phyloP scores from a whole-genome alignment of 306 rosid species.

The Castanospermum australe region DNA sequence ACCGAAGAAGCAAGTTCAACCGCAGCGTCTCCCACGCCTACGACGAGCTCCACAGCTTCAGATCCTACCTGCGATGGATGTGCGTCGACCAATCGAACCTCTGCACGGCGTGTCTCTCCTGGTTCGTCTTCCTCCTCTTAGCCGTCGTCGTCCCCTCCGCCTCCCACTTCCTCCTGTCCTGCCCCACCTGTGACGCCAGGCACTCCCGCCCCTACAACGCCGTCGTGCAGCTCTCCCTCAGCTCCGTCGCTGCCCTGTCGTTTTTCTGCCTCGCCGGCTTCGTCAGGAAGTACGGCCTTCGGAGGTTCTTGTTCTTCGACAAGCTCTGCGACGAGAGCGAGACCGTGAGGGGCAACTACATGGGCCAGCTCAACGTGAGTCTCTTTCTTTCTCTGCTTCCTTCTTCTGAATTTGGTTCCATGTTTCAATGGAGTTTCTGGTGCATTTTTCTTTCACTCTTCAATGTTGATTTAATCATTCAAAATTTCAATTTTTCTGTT shows the following conservation, averaged over 20 bases:
- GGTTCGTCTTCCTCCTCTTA: constrained; percentile 66
- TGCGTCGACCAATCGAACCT: constrained; percentile 82
- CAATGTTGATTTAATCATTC: not conserved
- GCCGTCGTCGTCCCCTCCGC: constrained; percentile 55
- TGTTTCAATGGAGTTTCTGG: not conserved
- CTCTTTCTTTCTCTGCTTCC: not conserved
- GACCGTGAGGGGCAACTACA: constrained; percentile 61
- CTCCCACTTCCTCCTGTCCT: constrained; percentile 69
- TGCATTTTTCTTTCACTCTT: not conserved
- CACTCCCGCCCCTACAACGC: constrained; percentile 72
- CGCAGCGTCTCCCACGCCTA: constrained; percentile 54
- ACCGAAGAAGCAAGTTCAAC: constrained; percentile 12
- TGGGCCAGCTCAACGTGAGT: constrained; percentile 69
- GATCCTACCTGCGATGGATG: constrained; percentile 82
- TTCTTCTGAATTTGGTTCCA: not conserved
- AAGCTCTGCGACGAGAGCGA: constrained; percentile 88
- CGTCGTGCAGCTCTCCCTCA: constrained; percentile 74
- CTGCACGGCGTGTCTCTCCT: constrained; percentile 59
- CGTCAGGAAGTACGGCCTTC: constrained; percentile 57
- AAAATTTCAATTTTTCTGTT: not conserved
- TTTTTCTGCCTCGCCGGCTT: constrained; percentile 68
- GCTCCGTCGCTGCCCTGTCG: constrained; percentile 62
- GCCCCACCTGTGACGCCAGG: constrained; percentile 58
- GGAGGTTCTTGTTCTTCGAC: constrained; percentile 78
- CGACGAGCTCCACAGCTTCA: constrained; percentile 75